Conservation (phyloP, 768 basidiomycete species). For the Boletus tomentosulus region DNA sequence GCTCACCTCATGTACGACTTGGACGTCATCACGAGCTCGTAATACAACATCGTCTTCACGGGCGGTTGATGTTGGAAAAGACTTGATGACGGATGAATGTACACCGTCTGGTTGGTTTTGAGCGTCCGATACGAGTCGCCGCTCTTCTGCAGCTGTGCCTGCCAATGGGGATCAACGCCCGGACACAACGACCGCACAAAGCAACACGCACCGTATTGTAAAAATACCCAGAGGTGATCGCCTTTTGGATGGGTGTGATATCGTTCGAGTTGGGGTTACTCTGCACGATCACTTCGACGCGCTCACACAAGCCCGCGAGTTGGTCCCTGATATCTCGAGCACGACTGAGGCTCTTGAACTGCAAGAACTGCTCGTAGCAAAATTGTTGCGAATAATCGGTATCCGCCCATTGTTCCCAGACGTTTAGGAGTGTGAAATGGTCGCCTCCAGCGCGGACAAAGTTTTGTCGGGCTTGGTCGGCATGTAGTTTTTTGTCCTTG, state of each 20-base stretch:
- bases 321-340: slow-evolving; percentile 97
- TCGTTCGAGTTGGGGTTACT: slow-evolving; percentile 91
- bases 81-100: slow-evolving; percentile 94
- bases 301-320: slow-evolving; percentile 91
- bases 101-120: slow-evolving; percentile 94
- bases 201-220: slow-evolving; percentile 75
- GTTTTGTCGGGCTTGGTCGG: slow-evolving; percentile 96
- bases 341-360: slow-evolving; percentile 90
- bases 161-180: not conserved
- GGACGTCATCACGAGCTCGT: slow-evolving; percentile 95
- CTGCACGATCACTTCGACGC: slow-evolving; percentile 88
- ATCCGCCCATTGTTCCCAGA: slow-evolving; percentile 99
- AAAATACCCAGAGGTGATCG: slow-evolving; percentile 92
- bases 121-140: slow-evolving; percentile 97
- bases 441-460: slow-evolving; percentile 95
- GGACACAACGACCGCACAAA: not conserved
- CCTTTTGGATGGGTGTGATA: slow-evolving; percentile 91
- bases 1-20: slow-evolving; percentile 90
- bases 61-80: slow-evolving; percentile 96
- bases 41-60: slow-evolving; percentile 84
- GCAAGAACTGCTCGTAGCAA: slow-evolving; percentile 93
- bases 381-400: slow-evolving; percentile 96
- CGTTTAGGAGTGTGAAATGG: slow-evolving; percentile 95
- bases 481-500: slow-evolving; percentile 97
- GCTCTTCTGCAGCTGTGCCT: slow-evolving; percentile 91